phyloP scores from a whole-genome alignment of 2,329 filamentous ascomycete genomes.

The Ophiostoma quercus region DNA sequence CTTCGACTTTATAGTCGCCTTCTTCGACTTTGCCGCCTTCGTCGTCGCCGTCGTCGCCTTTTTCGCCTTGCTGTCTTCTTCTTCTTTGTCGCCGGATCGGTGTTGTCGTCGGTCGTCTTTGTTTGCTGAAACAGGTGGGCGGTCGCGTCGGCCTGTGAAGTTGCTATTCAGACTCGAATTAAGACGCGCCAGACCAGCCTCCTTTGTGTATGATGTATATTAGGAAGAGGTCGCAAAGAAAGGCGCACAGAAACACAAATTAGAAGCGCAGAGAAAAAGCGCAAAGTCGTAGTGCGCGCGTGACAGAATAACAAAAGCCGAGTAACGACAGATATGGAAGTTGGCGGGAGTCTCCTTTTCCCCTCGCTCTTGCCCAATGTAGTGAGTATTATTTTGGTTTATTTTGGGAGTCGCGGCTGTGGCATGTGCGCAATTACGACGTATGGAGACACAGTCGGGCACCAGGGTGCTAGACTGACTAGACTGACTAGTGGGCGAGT shows the following conservation, averaged over 20 bases:
- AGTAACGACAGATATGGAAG: background rate
- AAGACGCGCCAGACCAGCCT: background rate
- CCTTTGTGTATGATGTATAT: background rate
- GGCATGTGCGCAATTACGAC: slow-evolving; percentile 21
- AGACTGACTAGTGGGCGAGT: background rate
- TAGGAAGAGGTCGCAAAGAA: background rate
- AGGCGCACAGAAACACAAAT: background rate
- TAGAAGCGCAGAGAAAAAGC: background rate
- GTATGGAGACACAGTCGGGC: background rate
- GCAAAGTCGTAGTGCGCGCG: background rate
- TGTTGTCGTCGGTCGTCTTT: background rate
- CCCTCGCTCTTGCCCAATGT: slow-evolving; percentile 9
- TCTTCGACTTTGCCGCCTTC: background rate
- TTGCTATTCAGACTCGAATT: slow-evolving; percentile 1
- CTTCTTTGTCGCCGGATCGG: slow-evolving; percentile 5
- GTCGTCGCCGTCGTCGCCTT: background rate
- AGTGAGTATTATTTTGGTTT: background rate
- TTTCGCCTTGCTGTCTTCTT: background rate
- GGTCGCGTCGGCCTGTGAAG: background rate
- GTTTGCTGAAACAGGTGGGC: background rate
- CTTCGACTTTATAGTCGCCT: background rate
- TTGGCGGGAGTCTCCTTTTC: background rate
- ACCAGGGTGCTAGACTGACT: background rate
- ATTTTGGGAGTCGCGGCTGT: slow-evolving; percentile 21
- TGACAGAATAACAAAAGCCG: background rate